A percentile compares a stretch with the other conserved stretches of the same genome.
Evolutionary conservation across 139 green algal species (phyloP).

Genomic region (Monoraphidium neglectum): DNA sequence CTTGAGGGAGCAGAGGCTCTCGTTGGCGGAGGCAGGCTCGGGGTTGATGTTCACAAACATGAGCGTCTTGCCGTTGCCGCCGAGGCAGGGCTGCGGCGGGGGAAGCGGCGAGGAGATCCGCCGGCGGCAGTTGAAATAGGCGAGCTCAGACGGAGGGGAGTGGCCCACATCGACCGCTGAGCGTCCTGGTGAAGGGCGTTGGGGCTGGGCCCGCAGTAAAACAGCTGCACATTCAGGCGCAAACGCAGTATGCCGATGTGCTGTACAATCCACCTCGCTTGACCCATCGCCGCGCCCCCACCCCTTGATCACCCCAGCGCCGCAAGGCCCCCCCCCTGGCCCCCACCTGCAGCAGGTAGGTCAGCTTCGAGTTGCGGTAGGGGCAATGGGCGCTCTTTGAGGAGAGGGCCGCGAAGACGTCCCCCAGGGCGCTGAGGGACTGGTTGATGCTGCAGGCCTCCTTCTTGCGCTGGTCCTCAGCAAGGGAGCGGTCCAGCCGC

Average conservation of each 20-base stretch:
- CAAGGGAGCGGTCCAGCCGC: slow-evolving; percentile 74
- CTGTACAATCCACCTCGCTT: too few species aligned
- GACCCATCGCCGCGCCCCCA: too few species aligned
- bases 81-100: slow-evolving; percentile 30
- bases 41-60: slow-evolving; percentile 97
- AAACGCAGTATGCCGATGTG: too few species aligned
- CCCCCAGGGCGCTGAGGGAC: slow-evolving; percentile 79
- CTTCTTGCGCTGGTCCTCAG: slow-evolving; percentile 78
- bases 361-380: slow-evolving; percentile 96
- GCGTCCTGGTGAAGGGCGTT: too few species aligned
- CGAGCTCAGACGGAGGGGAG: too few species aligned
- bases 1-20: slow-evolving; percentile 86
- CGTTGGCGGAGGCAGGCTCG: slow-evolving; percentile 71
- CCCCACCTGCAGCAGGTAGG: slow-evolving; percentile 91
- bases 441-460: slow-evolving; percentile 97
- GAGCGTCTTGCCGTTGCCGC: slow-evolving; percentile 83
- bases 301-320: too few species aligned
- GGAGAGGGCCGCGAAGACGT: slow-evolving; percentile 85
- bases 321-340: too few species aligned
- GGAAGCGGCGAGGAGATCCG: background rate
- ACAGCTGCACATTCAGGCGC: too few species aligned
- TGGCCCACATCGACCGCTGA: too few species aligned
- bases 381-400: slow-evolving; percentile 77
- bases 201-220: too few species aligned
- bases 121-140: background rate